Evolutionary conservation across 805 yeast genomes (phyloP).

Genomic region (Yarrowia deformans): DNA sequence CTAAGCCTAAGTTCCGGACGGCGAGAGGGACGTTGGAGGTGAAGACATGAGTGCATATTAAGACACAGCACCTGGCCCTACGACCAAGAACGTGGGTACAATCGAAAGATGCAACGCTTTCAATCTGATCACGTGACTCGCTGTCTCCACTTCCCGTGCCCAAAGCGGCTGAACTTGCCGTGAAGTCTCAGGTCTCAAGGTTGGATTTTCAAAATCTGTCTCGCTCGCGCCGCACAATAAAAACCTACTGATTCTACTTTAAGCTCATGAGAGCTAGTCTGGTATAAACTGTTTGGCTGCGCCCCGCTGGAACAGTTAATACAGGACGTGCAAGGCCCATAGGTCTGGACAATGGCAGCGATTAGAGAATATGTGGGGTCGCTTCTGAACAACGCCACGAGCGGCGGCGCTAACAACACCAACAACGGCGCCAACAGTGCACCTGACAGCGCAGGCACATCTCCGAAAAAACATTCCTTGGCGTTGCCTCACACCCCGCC

Average conservation of each 20-base stretch:
- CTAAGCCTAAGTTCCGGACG: constrained; percentile 11
- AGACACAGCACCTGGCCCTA: not conserved
- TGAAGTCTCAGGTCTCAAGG: not conserved
- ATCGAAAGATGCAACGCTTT: not conserved
- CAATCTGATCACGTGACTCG: not conserved
- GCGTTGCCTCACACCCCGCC: constrained; percentile 25
- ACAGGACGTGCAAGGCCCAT: constrained; percentile 10
- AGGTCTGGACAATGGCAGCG: constrained; percentile 38
- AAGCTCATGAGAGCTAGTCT: constrained; percentile 2
- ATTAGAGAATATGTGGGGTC: constrained; percentile 36
- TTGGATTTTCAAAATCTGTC: not conserved
- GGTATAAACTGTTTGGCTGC: constrained; percentile 27
- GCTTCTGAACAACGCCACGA: constrained; percentile 26
- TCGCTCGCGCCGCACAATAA: constrained; percentile 25
- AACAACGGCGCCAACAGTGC: not conserved
- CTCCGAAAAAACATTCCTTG: constrained; percentile 32
- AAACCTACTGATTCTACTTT: not conserved
- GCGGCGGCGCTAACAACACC: constrained; percentile 14
- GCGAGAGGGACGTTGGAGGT: not conserved
- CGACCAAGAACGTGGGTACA: not conserved
- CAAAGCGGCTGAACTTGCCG: not conserved
- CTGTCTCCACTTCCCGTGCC: not conserved
- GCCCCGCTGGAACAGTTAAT: constrained; percentile 20
- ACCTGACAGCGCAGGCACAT: constrained; percentile 23
- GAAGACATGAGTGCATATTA: no score